Evolutionary conservation across 176 grass and related monocot genomes (phyloP), one percentile per base, ranked within the genome.

Genomic region (Puya raimondii): DNA sequence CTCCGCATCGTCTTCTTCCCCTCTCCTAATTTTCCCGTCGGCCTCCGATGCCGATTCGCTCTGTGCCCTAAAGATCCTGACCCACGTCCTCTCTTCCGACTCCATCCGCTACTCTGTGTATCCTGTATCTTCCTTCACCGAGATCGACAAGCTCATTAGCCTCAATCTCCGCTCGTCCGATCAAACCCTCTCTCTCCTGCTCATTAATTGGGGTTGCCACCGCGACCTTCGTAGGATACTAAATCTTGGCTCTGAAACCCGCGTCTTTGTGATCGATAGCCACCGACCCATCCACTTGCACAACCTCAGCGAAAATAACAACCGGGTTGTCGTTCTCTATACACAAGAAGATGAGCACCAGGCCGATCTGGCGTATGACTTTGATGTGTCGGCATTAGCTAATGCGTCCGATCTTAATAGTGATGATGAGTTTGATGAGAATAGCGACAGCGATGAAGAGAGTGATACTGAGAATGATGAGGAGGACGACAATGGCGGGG

Each of bases 141-240:
- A 69, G 42, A 61, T 77, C 6, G 53, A 70, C 1, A 69, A 50
- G 8, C 15, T 73, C 15, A 72, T 71, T 33, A 72, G 58, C 51
- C 65, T 66, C 29, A 70, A 79, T 63, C 76, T 70, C 33, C 69
- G 72, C 25, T 77, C 80, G 13, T 72, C 82, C 23, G 10, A 68
- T 48, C 67, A 80, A 17, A 59, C 75, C 23, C 66, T 90, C 53
- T 92, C 78, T 65, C 22, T 87, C 3, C 48, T 96, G 11, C 84
- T 92, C 49, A 61, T 96, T 67, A 96, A 96, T 70, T 96, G 88
- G 92, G 92, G 92, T 71, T 88, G 87, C 47, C 83, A 80, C 52
- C 71, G 79, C 23, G 92, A 96, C 70, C 81, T 90, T 47, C 68
- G 80, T n/a, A 50, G 70, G 21, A 2, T 96, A 25, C 81, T 92